These are phyloP conservation scores for Aspergillus avenaceus DNA, from an alignment of 495 filamentous ascomycete genomes.

Conservation along the genomic window DNA sequence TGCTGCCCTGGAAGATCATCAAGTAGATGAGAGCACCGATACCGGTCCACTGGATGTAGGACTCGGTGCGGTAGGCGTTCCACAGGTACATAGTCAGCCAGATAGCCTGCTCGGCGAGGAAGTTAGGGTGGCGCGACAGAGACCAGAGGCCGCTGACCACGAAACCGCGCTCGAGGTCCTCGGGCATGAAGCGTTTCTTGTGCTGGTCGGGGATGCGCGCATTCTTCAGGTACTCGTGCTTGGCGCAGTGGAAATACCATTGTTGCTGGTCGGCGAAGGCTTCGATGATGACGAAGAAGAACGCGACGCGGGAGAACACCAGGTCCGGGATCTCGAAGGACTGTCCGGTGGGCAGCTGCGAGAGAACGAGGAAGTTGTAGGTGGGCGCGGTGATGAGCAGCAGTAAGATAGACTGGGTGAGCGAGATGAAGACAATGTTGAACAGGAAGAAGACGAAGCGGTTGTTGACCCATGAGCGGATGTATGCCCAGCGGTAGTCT, in stretches of 20 bases:
- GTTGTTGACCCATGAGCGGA: slow-evolving; percentile 48
- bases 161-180: slow-evolving; percentile 90
- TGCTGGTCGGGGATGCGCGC: slow-evolving; percentile 58
- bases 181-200: slow-evolving; percentile 47
- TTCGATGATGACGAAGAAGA: slow-evolving; percentile 70
- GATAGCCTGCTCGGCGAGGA: slow-evolving; percentile 84
- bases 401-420: slow-evolving; percentile 68
- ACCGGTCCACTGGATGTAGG: slow-evolving; percentile 72
- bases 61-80: slow-evolving; percentile 68
- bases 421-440: slow-evolving; percentile 82
- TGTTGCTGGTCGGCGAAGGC: slow-evolving; percentile 88
- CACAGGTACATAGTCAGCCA: slow-evolving; percentile 88
- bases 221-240: slow-evolving; percentile 64
- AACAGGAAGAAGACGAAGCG: slow-evolving; percentile 69
- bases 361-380: slow-evolving; percentile 69
- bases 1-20: slow-evolving; percentile 82
- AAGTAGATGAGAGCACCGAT: slow-evolving; percentile 67
- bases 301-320: slow-evolving; percentile 59
- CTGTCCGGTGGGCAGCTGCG: slow-evolving; percentile 36
- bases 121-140: slow-evolving; percentile 88
- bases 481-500: slow-evolving; percentile 83
- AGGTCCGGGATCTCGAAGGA: slow-evolving; percentile 57
- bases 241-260: slow-evolving; percentile 86
- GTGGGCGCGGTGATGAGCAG: slow-evolving; percentile 73
- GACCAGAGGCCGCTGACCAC: slow-evolving; percentile 81